phyloP scores from a whole-genome alignment of 2,329 filamentous ascomycete species.

The Venturia aucupariae region DNA sequence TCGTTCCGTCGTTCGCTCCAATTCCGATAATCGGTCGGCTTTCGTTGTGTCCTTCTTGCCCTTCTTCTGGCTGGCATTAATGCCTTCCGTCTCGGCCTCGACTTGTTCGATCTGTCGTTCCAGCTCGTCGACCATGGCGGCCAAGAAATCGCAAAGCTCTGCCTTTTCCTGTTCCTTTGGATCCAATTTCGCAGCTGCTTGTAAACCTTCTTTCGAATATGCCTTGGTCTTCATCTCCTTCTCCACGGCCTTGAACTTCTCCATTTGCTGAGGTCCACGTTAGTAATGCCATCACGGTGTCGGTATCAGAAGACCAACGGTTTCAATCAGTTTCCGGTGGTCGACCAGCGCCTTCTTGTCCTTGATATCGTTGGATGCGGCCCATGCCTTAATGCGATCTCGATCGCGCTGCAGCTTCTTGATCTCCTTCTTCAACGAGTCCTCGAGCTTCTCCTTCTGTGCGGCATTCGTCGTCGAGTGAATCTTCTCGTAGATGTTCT shows the following conservation, averaged over 20 bases:
- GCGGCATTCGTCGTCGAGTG: slow-evolving; percentile 83
- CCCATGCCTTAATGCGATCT: slow-evolving; percentile 99
- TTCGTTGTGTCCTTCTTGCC: slow-evolving; percentile 80
- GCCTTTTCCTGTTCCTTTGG: slow-evolving; percentile 95
- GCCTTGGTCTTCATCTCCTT: slow-evolving; percentile 99
- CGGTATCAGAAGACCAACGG: slow-evolving; percentile 49
- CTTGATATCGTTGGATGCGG: slow-evolving; percentile 96
- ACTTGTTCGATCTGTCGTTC: slow-evolving; percentile 87
- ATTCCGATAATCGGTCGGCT: slow-evolving; percentile 77
- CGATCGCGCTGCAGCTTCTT: slow-evolving; percentile 97
- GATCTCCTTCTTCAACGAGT: slow-evolving; percentile 97
- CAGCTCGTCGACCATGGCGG: slow-evolving; percentile 79
- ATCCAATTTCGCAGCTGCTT: slow-evolving; percentile 83
- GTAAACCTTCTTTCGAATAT: slow-evolving; percentile 95
- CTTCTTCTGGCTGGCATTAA: slow-evolving; percentile 89
- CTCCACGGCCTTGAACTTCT: slow-evolving; percentile 99
- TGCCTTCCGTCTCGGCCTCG: slow-evolving; percentile 78
- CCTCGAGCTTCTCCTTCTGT: slow-evolving; percentile 96
- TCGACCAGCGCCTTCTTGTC: slow-evolving; percentile 94
- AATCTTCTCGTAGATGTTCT: slow-evolving; percentile 96
- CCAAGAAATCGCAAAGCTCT: slow-evolving; percentile 79
- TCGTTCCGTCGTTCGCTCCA: slow-evolving; percentile 74
- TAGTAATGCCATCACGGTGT: slow-evolving; percentile 20
- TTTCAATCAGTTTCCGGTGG: slow-evolving; percentile 93
- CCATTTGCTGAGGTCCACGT: slow-evolving; percentile 70